Evolutionary conservation across 108 stramenopile species (phyloP).

Genomic region (Cyclotella cryptica): DNA sequence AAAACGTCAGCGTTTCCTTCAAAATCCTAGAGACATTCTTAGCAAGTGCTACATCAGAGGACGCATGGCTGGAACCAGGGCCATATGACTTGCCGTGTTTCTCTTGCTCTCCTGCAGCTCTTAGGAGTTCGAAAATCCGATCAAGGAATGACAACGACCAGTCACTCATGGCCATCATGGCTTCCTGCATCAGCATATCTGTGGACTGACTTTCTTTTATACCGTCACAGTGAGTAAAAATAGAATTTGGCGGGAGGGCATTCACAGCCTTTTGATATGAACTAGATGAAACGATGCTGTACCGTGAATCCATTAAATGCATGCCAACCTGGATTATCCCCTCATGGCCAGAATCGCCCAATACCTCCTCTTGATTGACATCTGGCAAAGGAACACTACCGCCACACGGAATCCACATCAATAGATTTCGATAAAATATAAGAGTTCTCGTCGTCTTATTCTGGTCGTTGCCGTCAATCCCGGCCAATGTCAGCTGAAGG

Average conservation of each 20-base stretch:
- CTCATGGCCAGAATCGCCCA: conserved; percentile 17
- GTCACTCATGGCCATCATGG: conserved; percentile 74
- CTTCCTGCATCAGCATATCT: conserved; percentile 65
- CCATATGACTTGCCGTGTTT: conserved; percentile 79
- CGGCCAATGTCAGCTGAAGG: conserved; percentile 77
- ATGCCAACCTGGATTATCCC: conserved; percentile 65
- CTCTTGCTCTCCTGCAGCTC: conserved; percentile 85
- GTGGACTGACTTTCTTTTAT: conserved; percentile 38
- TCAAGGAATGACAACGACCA: conserved; percentile 87
- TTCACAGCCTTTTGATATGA: conserved; percentile 64
- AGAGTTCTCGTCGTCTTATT: conserved; percentile 88
- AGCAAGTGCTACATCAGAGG: conserved; percentile 77
- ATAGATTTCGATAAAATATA: conserved; percentile 80
- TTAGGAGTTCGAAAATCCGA: conserved; percentile 78
- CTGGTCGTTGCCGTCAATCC: conserved; percentile 93
- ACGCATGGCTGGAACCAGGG: conserved; percentile 73
- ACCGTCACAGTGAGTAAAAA: conserved; percentile 55
- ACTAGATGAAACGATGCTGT: conserved; percentile 42
- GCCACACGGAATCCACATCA: conserved; percentile 89
- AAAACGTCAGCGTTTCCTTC: conserved; percentile 77
- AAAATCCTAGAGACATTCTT: conserved; percentile 83
- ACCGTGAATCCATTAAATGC: conserved; percentile 56
- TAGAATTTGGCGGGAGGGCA: conserved; percentile 65
- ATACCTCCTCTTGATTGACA: background rate
- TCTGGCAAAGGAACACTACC: conserved; percentile 24